Base-by-base conservation (phyloP, 345 rosid species). In the Brassica napus region DNA sequence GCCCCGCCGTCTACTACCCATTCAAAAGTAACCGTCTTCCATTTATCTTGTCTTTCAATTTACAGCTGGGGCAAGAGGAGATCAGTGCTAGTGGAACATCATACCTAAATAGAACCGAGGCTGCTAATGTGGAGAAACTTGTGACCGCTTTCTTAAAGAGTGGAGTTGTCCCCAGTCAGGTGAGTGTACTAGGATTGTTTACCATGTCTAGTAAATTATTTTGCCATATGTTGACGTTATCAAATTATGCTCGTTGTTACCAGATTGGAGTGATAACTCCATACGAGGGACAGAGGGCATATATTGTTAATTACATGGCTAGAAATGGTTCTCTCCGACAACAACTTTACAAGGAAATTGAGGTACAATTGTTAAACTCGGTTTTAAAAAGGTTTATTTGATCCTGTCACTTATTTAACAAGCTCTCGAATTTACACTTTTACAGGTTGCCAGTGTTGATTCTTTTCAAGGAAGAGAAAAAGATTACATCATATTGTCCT, bases 401-500 rank as follows among this genome's bases (percentile, higher is more conserved):
- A 26, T 81, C 75, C 70, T 26, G 35, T 15, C 55, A 47, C 35
- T 35, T 57, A 65, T 60, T 8, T 77, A 77, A 34, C 74, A 68
- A 66, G 14, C 58, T 77, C 72, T 77, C 15, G 31, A 49, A 52
- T 35, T 23, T 54, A 42, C 49, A 42, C 14, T 42, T 42, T 10
- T 42, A 60, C 68, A 82, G 84, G 84, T 82, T 67, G 99, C 99
- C 35, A 96, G 99, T 84, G 99, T 96, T 67, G 99, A 96, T 86
- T 96, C 98, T 70, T 96, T 96, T 82, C 99, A 96, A 86, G 99
- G 99, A 80, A 89, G 99, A 86, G 99, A 96, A 80, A 96, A 96
- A 75, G 99, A 96, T 80, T 96, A 93, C 80, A 96, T 96, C 74
- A 96, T 96, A 74, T 84, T 96, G 88, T 96, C 99, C 71, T 96